phyloP scores from a whole-genome alignment of 805 yeast genomes.

The Zygotorulaspora florentina region DNA sequence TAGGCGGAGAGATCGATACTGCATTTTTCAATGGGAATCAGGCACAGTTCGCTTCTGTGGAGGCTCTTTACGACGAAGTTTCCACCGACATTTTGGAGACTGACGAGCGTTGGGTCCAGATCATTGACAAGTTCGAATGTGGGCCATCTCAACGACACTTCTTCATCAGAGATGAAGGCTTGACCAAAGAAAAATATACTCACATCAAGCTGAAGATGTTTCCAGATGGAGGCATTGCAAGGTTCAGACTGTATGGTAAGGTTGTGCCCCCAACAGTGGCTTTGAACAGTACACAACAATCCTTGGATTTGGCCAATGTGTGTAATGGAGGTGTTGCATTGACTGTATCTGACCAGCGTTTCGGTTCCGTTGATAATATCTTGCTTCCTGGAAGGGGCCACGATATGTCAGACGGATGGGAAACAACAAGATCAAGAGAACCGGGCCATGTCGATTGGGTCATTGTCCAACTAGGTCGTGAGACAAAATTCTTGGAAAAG shows the following conservation, averaged over 20 bases:
- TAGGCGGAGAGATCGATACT: constrained; percentile 89
- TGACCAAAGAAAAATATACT: constrained; percentile 64
- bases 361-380: constrained; percentile 86
- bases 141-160: constrained; percentile 88
- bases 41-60: constrained; percentile 86
- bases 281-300: constrained; percentile 57
- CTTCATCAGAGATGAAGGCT: constrained; percentile 52
- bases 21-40: constrained; percentile 94
- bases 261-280: constrained; percentile 64
- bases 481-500: constrained; percentile 47
- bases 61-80: constrained; percentile 47
- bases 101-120: constrained; percentile 58
- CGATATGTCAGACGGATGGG: constrained; percentile 99
- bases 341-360: constrained; percentile 84
- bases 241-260: constrained; percentile 84
- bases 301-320: constrained; percentile 74
- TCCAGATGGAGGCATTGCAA: constrained; percentile 97
- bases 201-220: constrained; percentile 85
- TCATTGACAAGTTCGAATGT: constrained; percentile 71
- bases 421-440: constrained; percentile 81
- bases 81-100: constrained; percentile 34
- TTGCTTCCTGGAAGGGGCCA: constrained; percentile 90
- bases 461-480: constrained; percentile 70
- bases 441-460: constrained; percentile 92
- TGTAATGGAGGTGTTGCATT: constrained; percentile 86